These are phyloP conservation scores for Ganoderma multipileum DNA, from an alignment of 1,284 basidiomycete genomes.

Conservation along the genomic window DNA sequence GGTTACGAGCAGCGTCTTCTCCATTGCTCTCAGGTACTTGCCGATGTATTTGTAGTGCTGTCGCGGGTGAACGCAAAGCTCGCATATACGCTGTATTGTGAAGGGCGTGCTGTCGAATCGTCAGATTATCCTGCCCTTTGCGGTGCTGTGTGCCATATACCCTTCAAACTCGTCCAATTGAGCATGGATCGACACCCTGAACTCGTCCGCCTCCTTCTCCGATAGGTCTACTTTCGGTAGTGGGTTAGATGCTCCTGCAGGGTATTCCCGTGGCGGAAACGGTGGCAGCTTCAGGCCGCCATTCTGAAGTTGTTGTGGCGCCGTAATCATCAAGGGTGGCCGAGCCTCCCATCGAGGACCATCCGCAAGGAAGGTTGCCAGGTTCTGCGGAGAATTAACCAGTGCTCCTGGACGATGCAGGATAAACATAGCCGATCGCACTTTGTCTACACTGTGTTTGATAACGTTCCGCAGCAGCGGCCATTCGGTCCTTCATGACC, in stretches of 20 bases:
- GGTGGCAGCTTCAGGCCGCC: conserved; percentile 83
- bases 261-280: conserved; percentile 69
- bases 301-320: conserved; percentile 49
- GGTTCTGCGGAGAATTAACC: conserved; percentile 53
- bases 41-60: conserved; percentile 81
- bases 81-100: conserved; percentile 91
- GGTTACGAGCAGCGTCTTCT: conserved; percentile 87
- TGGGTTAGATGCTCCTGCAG: conserved; percentile 57
- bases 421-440: conserved; percentile 38
- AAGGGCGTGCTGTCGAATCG: conserved; percentile 72
- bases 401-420: conserved; percentile 23
- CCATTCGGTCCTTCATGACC: conserved; percentile 75
- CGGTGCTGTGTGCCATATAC: conserved; percentile 50
- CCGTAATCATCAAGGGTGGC: conserved; percentile 42
- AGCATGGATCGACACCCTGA: conserved; percentile 65
- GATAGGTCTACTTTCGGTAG: conserved; percentile 66
- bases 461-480: conserved; percentile 71
- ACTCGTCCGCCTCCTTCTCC: conserved; percentile 65
- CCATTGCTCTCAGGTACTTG: conserved; percentile 91
- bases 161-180: conserved; percentile 82
- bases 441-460: conserved; percentile 73
- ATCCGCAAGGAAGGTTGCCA: conserved; percentile 55
- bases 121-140: conserved; percentile 13
- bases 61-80: conserved; percentile 79
- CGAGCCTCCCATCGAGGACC: conserved; percentile 34